Conservation (phyloP, 2,329 filamentous ascomycete genomes). For the Ascochyta lentis region DNA sequence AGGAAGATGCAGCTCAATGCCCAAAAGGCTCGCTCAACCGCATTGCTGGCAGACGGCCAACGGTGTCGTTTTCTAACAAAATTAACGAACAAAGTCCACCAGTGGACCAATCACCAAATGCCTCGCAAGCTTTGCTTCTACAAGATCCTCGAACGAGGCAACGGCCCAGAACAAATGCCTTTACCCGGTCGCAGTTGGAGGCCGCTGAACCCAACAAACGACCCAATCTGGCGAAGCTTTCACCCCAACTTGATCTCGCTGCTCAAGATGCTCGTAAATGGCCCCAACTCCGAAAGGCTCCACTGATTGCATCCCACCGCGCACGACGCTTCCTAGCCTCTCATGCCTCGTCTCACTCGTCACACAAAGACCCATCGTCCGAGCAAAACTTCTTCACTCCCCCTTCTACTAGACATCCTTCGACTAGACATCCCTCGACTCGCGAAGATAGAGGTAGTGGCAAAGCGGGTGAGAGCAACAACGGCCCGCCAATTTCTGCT, state of each 20-base stretch:
- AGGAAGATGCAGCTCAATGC: not conserved
- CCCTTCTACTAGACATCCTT: conserved; percentile 13
- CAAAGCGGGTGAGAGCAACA: not conserved
- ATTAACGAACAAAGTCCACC: not conserved
- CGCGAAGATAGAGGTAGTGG: not conserved
- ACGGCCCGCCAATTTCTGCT: not conserved
- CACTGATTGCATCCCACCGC: not conserved
- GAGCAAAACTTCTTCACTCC: conserved; percentile 26
- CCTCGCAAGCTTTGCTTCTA: too few species aligned
- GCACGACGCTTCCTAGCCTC: not conserved
- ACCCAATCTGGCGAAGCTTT: not conserved
- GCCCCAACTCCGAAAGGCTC: not conserved
- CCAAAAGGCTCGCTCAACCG: not conserved
- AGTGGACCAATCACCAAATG: not conserved
- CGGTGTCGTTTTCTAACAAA: not conserved
- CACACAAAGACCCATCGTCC: conserved; percentile 4
- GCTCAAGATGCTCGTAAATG: conserved; percentile 9
- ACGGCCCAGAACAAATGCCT: not conserved
- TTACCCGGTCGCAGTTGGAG: not conserved
- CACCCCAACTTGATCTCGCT: not conserved
- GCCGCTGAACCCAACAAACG: not conserved
- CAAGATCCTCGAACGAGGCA: not conserved
- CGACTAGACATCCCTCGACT: conserved; percentile 4
- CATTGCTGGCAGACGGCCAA: not conserved
- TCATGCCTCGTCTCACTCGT: conserved; percentile 7